Percentiles rank a stretch among this genome's conserved stretches.
These are phyloP conservation scores for Chondrus crispus DNA, from an alignment of 23 red algal species.

Conservation along the genomic window DNA sequence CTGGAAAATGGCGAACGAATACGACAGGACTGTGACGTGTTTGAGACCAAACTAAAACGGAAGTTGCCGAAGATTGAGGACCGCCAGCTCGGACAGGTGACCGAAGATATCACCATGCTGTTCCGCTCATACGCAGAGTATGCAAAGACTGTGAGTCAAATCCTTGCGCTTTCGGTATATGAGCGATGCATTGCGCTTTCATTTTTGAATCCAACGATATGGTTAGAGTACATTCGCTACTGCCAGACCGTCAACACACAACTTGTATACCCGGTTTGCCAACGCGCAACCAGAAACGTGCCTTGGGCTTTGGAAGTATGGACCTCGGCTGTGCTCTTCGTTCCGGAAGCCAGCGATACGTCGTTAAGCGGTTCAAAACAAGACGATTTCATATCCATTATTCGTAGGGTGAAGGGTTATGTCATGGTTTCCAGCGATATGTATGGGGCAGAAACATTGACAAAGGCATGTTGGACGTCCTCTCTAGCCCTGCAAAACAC, in stretches of 20 bases:
- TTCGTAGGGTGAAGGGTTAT: background rate
- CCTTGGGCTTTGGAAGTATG: constrained; percentile 22
- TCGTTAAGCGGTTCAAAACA: background rate
- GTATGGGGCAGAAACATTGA: constrained; percentile 22
- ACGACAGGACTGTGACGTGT: background rate
- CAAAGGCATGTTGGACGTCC: constrained; percentile 20
- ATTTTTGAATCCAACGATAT: background rate
- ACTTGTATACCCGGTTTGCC: background rate
- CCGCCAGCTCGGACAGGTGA: background rate
- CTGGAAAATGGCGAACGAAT: background rate
- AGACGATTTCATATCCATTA: background rate
- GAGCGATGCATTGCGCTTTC: constrained; percentile 21
- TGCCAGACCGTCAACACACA: background rate
- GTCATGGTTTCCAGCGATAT: background rate
- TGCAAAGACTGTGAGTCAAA: background rate
- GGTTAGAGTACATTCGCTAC: constrained; percentile 14
- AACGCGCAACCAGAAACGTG: constrained; percentile 8
- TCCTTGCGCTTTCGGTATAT: background rate
- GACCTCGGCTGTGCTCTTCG: background rate
- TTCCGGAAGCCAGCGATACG: background rate
- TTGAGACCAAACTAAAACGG: background rate
- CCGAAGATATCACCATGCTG: background rate
- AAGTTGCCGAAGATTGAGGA: background rate
- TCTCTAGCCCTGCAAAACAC: background rate
- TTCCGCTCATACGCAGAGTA: constrained; percentile 45